A percentile compares a stretch with the other conserved stretches of the same genome.
Conservation (phyloP, 768 basidiomycete species). For the Hemileccinum impolitum region DNA sequence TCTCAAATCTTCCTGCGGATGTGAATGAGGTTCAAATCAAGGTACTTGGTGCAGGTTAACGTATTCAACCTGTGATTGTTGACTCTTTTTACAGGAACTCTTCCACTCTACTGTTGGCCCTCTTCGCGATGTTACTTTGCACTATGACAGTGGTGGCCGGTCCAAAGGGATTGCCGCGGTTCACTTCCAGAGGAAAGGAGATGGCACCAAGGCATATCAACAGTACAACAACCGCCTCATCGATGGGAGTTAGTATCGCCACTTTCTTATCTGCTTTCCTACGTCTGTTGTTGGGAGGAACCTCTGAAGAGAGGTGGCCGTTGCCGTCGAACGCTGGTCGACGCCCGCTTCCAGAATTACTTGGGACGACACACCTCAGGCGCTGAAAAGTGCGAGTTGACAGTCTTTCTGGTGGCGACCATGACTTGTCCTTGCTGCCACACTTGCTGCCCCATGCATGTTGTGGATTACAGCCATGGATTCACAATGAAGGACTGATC, state of each 20-base stretch:
- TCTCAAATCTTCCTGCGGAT: conserved; percentile 89
- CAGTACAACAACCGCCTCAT: conserved; percentile 98
- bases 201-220: conserved; percentile 87
- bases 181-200: conserved; percentile 80
- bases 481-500: conserved; percentile 27
- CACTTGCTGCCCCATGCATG: conserved; percentile 12
- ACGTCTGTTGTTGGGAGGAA: conserved; percentile 19
- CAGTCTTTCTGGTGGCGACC: conserved; percentile 27
- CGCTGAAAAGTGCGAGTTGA: conserved; percentile 31
- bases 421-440: conserved; percentile 30
- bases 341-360: conserved; percentile 17
- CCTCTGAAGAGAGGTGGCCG: conserved; percentile 17
- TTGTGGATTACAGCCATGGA: conserved; percentile 26
- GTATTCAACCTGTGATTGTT: neutral
- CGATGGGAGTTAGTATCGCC: conserved; percentile 99
- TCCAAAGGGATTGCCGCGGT: conserved; percentile 91
- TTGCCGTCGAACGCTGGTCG: conserved; percentile 24
- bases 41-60: conserved; percentile 45
- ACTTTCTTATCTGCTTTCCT: conserved; percentile 38
- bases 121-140: conserved; percentile 76
- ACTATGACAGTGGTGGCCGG: conserved; percentile 80
- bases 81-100: conserved; percentile 65
- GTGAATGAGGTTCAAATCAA: conserved; percentile 93
- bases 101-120: conserved; percentile 90
- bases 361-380: conserved; percentile 25